Evolutionary conservation across 371 early-diverging fungal genomes (phyloP).

Genomic region (Haplosporangium sp.): DNA sequence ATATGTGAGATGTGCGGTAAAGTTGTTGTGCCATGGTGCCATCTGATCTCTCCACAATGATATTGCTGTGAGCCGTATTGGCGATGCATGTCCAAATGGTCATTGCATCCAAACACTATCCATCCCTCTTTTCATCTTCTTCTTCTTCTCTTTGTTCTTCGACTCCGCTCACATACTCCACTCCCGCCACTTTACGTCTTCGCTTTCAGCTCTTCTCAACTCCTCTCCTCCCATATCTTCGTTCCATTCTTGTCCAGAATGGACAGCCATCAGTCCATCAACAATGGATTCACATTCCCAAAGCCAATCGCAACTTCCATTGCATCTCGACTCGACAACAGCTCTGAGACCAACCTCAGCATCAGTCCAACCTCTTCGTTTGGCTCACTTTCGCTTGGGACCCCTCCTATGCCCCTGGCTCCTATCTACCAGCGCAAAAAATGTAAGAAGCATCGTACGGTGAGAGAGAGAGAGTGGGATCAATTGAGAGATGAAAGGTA

Average conservation of each 20-base stretch:
- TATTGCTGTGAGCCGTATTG: too few species aligned
- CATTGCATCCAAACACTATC: too few species aligned
- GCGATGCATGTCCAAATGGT: too few species aligned
- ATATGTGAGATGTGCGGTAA: too few species aligned
- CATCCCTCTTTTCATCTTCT: not conserved
- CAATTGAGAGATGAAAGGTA: not conserved
- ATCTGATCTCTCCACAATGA: too few species aligned
- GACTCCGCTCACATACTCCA: not conserved
- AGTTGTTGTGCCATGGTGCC: too few species aligned
- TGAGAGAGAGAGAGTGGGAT: not conserved
- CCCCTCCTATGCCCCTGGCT: conserved; percentile 4
- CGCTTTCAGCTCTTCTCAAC: too few species aligned
- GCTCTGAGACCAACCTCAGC: not conserved
- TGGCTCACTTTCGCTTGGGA: conserved; percentile 13
- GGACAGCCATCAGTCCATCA: conserved; percentile 20
- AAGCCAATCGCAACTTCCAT: conserved; percentile 30
- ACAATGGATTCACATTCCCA: conserved; percentile 37
- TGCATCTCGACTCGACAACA: conserved; percentile 27
- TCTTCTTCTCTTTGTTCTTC: not conserved
- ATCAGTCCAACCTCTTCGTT: conserved; percentile 12
- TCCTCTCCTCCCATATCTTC: not conserved
- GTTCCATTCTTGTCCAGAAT: not conserved
- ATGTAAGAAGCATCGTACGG: conserved; percentile 14
- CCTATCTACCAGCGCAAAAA: conserved; percentile 37
- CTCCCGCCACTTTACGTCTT: too few species aligned